Percentiles rank a stretch among this genome's conserved stretches.
phyloP scores from a whole-genome alignment of 78 protist species.

The Dictyostelium discoideum region DNA sequence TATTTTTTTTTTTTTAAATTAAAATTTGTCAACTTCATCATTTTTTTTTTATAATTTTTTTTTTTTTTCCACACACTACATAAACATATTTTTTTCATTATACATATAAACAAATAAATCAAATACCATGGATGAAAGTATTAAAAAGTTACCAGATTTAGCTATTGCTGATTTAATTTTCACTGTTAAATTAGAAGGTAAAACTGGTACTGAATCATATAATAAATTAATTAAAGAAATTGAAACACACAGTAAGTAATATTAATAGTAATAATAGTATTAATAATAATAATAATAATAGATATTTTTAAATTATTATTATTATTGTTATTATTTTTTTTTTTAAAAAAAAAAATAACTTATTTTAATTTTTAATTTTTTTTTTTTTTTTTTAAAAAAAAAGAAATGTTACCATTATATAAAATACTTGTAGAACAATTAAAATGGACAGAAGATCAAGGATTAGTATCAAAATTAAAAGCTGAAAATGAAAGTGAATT shows the following conservation, averaged over 20 bases:
- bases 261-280: not conserved
- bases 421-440: conserved; percentile 73
- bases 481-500: conserved; percentile 71
- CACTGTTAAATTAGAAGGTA: not conserved
- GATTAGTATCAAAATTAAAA: conserved; percentile 25
- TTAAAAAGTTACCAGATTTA: conserved; percentile 72
- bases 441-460: conserved; percentile 73
- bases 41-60: not conserved
- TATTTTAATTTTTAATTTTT: not conserved
- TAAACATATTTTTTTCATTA: not conserved
- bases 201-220: not conserved
- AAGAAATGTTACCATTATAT: conserved; percentile 91
- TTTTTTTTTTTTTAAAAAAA: not conserved
- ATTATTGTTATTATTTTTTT: too few species aligned
- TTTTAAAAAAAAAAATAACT: not conserved
- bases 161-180: conserved; percentile 60
- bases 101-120: not conserved
- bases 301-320: not conserved
- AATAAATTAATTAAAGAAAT: conserved; percentile 46
- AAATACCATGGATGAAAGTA: conserved; percentile 21
- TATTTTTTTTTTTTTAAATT: not conserved
- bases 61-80: not conserved
- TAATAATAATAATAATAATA: not conserved
- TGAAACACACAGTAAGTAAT: conserved; percentile 58
- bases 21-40: not conserved